Percentiles rank a stretch among this genome's conserved stretches.
These are phyloP conservation scores for Nemania sp. DNA, from an alignment of 2,329 filamentous ascomycete species.

Conservation along the genomic window DNA sequence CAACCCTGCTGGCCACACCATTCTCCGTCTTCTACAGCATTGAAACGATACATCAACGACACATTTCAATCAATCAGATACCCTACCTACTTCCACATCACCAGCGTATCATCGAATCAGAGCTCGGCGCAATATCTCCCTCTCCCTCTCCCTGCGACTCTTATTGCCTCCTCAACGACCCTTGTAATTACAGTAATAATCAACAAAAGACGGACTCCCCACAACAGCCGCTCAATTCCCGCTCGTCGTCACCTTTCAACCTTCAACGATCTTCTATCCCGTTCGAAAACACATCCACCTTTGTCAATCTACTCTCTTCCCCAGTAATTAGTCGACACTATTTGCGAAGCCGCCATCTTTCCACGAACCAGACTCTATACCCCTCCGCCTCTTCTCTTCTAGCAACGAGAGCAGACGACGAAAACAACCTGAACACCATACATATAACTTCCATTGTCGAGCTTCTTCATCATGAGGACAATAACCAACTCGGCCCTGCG, in stretches of 20 bases:
- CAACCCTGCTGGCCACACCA: neutral
- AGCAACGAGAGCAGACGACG: neutral
- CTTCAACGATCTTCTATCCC: neutral
- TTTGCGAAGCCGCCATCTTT: neutral
- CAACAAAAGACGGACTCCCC: slow-evolving; percentile 14
- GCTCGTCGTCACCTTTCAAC: neutral
- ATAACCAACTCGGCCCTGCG: slow-evolving; percentile 54
- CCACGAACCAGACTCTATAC: neutral
- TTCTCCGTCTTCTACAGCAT: neutral
- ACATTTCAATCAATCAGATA: neutral
- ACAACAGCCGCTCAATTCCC: neutral
- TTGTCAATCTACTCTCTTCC: neutral
- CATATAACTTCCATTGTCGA: neutral
- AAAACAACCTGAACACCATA: neutral
- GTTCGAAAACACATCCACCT: neutral
- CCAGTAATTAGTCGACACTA: slow-evolving; percentile 1
- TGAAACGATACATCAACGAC: neutral
- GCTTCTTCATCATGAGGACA: slow-evolving; percentile 30
- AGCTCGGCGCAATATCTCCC: neutral
- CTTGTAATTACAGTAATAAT: slow-evolving; percentile 17
- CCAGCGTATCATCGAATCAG: slow-evolving; percentile 4
- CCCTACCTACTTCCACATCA: neutral
- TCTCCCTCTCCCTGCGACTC: slow-evolving; percentile 2
- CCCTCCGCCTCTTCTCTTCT: neutral
- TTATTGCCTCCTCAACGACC: slow-evolving; percentile 9